A percentile compares a stretch with the other conserved stretches of the same genome.
phyloP scores from a whole-genome alignment of 1,139 yeast species.

The Trichomonascaceae sp. region DNA sequence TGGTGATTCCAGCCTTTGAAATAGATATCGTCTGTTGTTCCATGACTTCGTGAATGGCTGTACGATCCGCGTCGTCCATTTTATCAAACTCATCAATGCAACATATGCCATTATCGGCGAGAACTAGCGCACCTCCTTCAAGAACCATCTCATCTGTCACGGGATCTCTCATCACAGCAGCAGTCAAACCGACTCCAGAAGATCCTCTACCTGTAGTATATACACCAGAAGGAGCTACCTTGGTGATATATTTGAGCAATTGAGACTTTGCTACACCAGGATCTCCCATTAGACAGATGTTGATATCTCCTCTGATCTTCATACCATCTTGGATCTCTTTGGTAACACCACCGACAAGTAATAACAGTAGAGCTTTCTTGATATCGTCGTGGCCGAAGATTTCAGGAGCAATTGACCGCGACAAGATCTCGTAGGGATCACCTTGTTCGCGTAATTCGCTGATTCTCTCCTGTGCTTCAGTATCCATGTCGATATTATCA shows the following conservation, averaged over 20 bases:
- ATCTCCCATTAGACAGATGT: slow-evolving; percentile 96
- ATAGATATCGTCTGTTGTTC: slow-evolving; percentile 98
- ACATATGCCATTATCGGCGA: slow-evolving; percentile 97
- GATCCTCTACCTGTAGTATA: slow-evolving; percentile 99
- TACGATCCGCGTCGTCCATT: slow-evolving; percentile 96
- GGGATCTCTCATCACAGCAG: slow-evolving; percentile 98
- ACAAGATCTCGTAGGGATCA: slow-evolving; percentile 70
- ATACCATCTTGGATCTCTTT: slow-evolving; percentile 94
- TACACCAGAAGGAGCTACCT: slow-evolving; percentile 94
- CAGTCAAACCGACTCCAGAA: slow-evolving; percentile 98
- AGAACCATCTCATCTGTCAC: slow-evolving; percentile 97
- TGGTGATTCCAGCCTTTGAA: slow-evolving; percentile 96
- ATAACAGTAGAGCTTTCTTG: slow-evolving; percentile 77
- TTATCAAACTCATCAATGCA: slow-evolving; percentile 99
- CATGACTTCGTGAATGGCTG: slow-evolving; percentile 99
- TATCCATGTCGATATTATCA: slow-evolving; percentile 56
- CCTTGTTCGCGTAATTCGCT: slow-evolving; percentile 51
- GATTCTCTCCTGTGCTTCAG: slow-evolving; percentile 52
- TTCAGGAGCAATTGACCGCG: slow-evolving; percentile 94
- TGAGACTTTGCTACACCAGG: slow-evolving; percentile 99
- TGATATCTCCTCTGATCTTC: slow-evolving; percentile 96
- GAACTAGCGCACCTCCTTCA: slow-evolving; percentile 97
- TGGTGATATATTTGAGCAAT: slow-evolving; percentile 80
- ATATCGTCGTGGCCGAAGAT: slow-evolving; percentile 92
- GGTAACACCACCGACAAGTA: slow-evolving; percentile 92